These are phyloP conservation scores for Punctularia strigosozonata DNA, from an alignment of 768 basidiomycete genomes.

Conservation along the genomic window DNA sequence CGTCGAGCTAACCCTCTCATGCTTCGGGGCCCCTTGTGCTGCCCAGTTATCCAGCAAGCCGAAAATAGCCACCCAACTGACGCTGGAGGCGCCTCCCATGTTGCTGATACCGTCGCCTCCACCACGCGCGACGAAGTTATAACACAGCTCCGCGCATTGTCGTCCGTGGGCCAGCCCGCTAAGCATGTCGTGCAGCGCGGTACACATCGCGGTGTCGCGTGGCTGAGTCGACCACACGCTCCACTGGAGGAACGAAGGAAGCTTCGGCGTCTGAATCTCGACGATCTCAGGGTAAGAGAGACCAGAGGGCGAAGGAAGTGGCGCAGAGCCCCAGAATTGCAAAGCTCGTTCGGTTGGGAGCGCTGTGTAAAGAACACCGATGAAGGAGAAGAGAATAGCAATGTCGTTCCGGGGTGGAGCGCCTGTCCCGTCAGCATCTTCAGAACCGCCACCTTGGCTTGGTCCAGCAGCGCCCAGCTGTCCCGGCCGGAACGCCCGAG, in stretches of 20 bases:
- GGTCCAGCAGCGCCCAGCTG: too few species aligned
- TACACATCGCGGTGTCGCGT: slow-evolving; percentile 60
- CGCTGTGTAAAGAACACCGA: slow-evolving; percentile 68
- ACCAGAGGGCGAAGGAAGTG: slow-evolving; percentile 26
- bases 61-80: slow-evolving; percentile 76
- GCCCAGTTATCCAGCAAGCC: slow-evolving; percentile 68
- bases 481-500: slow-evolving; percentile 37
- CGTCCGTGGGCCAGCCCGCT: slow-evolving; percentile 74
- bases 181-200: slow-evolving; percentile 84
- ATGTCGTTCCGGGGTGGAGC: slow-evolving; percentile 63
- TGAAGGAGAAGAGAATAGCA: slow-evolving; percentile 72
- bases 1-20: slow-evolving; percentile 35
- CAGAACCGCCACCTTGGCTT: background rate
- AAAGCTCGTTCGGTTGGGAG: slow-evolving; percentile 67
- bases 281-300: slow-evolving; percentile 44
- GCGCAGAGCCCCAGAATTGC: slow-evolving; percentile 76
- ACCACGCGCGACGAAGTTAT: slow-evolving; percentile 81
- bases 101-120: slow-evolving; percentile 58
- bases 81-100: slow-evolving; percentile 33
- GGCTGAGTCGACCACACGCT: slow-evolving; percentile 77
- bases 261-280: slow-evolving; percentile 50
- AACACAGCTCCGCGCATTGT: slow-evolving; percentile 75
- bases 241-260: slow-evolving; percentile 80
- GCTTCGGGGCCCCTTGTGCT: too few species aligned
- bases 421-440: slow-evolving; percentile 14